Evolutionary conservation across 2,329 filamentous ascomycete genomes (phyloP).

Genomic region (Onygena corvina): DNA sequence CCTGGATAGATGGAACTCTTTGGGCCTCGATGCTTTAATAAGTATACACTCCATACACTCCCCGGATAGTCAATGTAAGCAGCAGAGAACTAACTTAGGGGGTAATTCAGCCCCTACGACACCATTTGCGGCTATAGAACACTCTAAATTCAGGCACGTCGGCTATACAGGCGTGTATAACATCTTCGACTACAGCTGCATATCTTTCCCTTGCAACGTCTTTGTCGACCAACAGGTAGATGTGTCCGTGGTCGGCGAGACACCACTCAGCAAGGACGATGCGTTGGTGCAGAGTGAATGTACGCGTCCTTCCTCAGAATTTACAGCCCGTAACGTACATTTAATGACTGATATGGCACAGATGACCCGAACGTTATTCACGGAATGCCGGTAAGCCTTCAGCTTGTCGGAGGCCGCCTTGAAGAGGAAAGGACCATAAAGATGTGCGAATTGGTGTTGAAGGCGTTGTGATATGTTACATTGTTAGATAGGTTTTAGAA

Average conservation of each 20-base stretch:
- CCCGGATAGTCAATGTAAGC: no score
- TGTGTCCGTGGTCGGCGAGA: slow-evolving; percentile 21
- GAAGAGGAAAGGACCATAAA: slow-evolving; percentile 28
- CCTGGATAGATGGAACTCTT: slow-evolving; percentile 33
- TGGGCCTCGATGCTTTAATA: slow-evolving; percentile 22
- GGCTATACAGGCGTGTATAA: slow-evolving; percentile 42
- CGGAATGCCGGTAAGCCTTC: slow-evolving; percentile 23
- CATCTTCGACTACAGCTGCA: slow-evolving; percentile 44
- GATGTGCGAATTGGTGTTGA: slow-evolving; percentile 27
- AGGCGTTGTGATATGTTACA: slow-evolving; percentile 15
- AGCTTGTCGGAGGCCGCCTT: slow-evolving; percentile 22
- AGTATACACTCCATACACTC: slow-evolving; percentile 14
- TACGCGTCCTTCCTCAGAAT: slow-evolving; percentile 31
- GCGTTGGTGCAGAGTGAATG: slow-evolving; percentile 37
- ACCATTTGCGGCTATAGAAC: slow-evolving; percentile 33
- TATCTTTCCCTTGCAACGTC: slow-evolving; percentile 44
- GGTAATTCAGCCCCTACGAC: slow-evolving; percentile 30
- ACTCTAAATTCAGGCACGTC: slow-evolving; percentile 37
- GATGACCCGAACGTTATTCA: slow-evolving; percentile 38
- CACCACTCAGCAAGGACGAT: slow-evolving; percentile 35
- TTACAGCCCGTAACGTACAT: no score
- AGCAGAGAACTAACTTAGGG: slow-evolving; percentile 14
- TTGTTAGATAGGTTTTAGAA: no score
- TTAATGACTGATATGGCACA: slow-evolving; percentile 15
- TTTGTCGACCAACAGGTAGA: slow-evolving; percentile 41